These are phyloP conservation scores for Gossypium bickii DNA, from an alignment of 345 rosid species.

Conservation along the genomic window DNA sequence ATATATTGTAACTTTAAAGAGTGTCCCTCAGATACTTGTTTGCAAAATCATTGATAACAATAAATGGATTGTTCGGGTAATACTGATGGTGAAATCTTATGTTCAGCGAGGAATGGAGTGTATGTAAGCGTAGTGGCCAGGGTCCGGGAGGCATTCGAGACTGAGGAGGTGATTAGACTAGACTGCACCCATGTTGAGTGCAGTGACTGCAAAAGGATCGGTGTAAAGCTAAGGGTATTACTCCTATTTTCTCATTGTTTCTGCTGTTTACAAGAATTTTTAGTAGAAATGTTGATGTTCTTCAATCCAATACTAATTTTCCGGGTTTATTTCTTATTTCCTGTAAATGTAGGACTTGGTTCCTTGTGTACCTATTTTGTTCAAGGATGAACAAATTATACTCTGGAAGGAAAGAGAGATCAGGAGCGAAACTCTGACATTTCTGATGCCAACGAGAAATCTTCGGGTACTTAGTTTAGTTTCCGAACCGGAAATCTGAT, in stretches of 20 bases:
- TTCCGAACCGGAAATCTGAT: too few relatives aligned
- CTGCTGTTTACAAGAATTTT: not conserved
- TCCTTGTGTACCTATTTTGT: constrained; percentile 78
- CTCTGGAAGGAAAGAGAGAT: constrained; percentile 63
- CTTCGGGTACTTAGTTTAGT: too few relatives aligned
- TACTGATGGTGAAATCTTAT: constrained; percentile 11
- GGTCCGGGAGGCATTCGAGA: constrained; percentile 58
- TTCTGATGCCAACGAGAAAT: not conserved
- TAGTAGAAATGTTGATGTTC: not conserved
- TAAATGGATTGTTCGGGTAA: not conserved
- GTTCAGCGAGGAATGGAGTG: constrained; percentile 87
- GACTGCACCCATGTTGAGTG: constrained; percentile 73
- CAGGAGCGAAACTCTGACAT: constrained; percentile 5
- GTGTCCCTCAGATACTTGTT: not conserved
- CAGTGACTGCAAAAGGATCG: too few relatives aligned
- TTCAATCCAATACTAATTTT: constrained; percentile 5
- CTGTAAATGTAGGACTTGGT: constrained; percentile 67
- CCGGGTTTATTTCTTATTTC: constrained; percentile 2
- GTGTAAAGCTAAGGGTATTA: too few relatives aligned
- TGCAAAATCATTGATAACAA: not conserved
- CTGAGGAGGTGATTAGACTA: constrained; percentile 69
- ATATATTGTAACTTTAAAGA: not conserved
- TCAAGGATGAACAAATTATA: constrained; percentile 83
- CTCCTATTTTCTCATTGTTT: too few relatives aligned
- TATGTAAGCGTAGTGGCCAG: constrained; percentile 70